Evolutionary conservation across 108 stramenopile genomes (phyloP).

Genomic region (Chaetoceros tenuissimus): DNA sequence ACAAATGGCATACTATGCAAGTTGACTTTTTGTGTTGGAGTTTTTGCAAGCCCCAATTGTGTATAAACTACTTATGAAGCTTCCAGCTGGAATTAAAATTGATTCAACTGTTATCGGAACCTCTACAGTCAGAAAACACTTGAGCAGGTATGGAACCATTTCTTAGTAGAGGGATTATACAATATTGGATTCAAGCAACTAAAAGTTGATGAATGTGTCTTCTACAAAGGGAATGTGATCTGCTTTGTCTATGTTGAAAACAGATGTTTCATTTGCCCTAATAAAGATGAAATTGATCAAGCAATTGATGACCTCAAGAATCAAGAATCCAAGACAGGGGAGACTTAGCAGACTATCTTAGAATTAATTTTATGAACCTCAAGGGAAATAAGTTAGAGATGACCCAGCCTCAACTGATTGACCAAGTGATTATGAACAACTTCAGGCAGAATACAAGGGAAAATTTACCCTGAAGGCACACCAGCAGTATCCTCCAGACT

Average conservation of each 20-base stretch:
- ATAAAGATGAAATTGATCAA: constrained; percentile 9
- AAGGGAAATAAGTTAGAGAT: constrained; percentile 23
- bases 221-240: constrained; percentile 16
- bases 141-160: constrained; percentile 24
- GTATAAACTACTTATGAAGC: constrained; percentile 26
- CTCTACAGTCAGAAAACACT: constrained; percentile 28
- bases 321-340: constrained; percentile 23
- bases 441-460: background rate
- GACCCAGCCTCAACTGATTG: constrained; percentile 36
- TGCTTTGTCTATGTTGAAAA: constrained; percentile 30
- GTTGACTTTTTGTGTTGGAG: constrained; percentile 29
- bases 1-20: background rate
- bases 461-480: background rate
- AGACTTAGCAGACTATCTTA: constrained; percentile 24
- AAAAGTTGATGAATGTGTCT: constrained; percentile 33
- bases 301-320: constrained; percentile 14
- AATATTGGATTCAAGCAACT: constrained; percentile 21
- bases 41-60: constrained; percentile 35
- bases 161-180: constrained; percentile 14
- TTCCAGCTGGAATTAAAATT: constrained; percentile 27
- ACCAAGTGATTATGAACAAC: constrained; percentile 18
- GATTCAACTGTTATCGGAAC: background rate
- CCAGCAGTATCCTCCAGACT: constrained; percentile 5
- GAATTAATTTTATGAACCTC: constrained; percentile 15
- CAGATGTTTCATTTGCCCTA: constrained; percentile 14